A percentile compares a stretch with the other conserved stretches of the same genome.
Evolutionary conservation across 2,329 filamentous ascomycete species (phyloP).

Genomic region (Elsinoe perseae): DNA sequence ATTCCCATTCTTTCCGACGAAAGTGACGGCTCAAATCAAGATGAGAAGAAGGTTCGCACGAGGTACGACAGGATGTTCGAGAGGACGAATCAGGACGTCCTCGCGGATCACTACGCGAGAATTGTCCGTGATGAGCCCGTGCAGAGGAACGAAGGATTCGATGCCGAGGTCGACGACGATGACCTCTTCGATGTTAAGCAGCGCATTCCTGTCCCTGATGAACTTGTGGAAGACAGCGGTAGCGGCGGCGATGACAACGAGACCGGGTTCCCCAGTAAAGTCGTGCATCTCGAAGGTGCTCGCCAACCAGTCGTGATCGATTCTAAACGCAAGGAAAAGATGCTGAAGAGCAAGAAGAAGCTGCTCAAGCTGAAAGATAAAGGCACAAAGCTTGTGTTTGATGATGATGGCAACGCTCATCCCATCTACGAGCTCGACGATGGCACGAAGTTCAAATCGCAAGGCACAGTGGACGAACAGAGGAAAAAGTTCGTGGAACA

Average conservation of each 20-base stretch:
- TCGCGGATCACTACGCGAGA: conserved; percentile 89
- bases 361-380: conserved; percentile 83
- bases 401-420: conserved; percentile 82
- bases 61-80: conserved; percentile 99
- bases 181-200: conserved; percentile 88
- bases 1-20: conserved; percentile 49
- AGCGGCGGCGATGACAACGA: conserved; percentile 33
- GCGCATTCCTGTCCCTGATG: conserved; percentile 50
- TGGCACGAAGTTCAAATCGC: conserved; percentile 68
- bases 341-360: conserved; percentile 90
- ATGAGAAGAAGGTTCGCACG: conserved; percentile 59
- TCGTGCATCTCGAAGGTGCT: conserved; percentile 59
- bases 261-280: conserved; percentile 42
- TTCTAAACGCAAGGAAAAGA: conserved; percentile 89
- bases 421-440: conserved; percentile 81
- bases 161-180: conserved; percentile 39
- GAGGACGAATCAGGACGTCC: conserved; percentile 86
- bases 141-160: conserved; percentile 34
- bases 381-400: conserved; percentile 78
- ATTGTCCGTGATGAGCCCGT: conserved; percentile 55
- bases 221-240: conserved; percentile 36
- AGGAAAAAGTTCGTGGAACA: conserved; percentile 68
- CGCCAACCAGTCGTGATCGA: conserved; percentile 72
- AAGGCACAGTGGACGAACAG: conserved; percentile 69
- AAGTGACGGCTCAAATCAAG: conserved; percentile 49